These are phyloP conservation scores for Candida argentea DNA, from an alignment of 805 yeast species.

Conservation along the genomic window DNA sequence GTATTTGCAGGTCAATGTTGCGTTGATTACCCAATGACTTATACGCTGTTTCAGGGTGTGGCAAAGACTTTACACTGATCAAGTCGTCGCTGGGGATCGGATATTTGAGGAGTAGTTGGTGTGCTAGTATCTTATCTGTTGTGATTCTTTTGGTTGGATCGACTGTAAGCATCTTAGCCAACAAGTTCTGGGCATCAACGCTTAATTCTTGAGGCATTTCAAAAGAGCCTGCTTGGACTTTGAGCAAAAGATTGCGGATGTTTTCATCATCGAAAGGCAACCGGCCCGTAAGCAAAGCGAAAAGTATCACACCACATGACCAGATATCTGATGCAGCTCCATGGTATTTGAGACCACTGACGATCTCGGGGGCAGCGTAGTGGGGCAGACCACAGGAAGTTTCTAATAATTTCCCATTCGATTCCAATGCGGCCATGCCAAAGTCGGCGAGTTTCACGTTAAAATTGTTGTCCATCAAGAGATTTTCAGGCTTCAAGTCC, in stretches of 20 bases:
- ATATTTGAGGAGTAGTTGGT: slow-evolving; percentile 44
- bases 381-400: slow-evolving; percentile 86
- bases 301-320: slow-evolving; percentile 80
- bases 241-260: slow-evolving; percentile 56
- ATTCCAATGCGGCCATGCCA: slow-evolving; percentile 83
- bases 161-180: slow-evolving; percentile 54
- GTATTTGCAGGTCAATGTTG: slow-evolving; percentile 42
- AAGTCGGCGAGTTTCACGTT: slow-evolving; percentile 77
- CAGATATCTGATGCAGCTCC: slow-evolving; percentile 83
- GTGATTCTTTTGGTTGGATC: slow-evolving; percentile 64
- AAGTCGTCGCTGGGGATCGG: slow-evolving; percentile 38
- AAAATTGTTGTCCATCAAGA: slow-evolving; percentile 54
- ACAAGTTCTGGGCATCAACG: slow-evolving; percentile 56
- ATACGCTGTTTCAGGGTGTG: slow-evolving; percentile 45
- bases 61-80: slow-evolving; percentile 36
- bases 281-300: slow-evolving; percentile 72
- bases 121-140: slow-evolving; percentile 54
- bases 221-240: slow-evolving; percentile 68
- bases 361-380: slow-evolving; percentile 84
- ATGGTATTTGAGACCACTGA: slow-evolving; percentile 66
- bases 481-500: slow-evolving; percentile 75
- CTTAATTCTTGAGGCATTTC: slow-evolving; percentile 62
- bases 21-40: slow-evolving; percentile 37
- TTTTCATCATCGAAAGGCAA: slow-evolving; percentile 79
- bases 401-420: slow-evolving; percentile 58